Conservation (phyloP, 2,329 filamentous ascomycete genomes). For the Aplosporella prunicola region DNA sequence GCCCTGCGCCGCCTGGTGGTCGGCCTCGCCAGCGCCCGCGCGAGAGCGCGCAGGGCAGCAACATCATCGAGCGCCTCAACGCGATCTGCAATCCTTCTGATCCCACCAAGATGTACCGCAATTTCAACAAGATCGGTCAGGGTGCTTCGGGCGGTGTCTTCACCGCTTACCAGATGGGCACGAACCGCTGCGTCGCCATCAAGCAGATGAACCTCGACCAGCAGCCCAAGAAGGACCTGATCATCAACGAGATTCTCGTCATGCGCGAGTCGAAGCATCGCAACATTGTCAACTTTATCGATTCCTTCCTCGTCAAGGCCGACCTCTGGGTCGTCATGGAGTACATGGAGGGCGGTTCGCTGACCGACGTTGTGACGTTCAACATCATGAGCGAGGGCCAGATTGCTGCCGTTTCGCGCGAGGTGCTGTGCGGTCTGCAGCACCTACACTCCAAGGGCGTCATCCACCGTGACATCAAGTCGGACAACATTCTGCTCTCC, state of each 20-base stretch:
- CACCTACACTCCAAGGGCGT: conserved; percentile 96
- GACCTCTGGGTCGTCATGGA: conserved; percentile 99
- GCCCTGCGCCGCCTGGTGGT: conserved; percentile 39
- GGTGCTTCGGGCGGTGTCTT: conserved; percentile 94
- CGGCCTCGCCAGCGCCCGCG: conserved; percentile 69
- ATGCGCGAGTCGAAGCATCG: conserved; percentile 99
- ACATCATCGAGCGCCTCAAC: conserved; percentile 74
- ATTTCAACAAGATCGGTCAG: conserved; percentile 91
- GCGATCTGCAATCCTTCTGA: conserved; percentile 86
- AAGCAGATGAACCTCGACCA: conserved; percentile 99
- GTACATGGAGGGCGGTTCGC: conserved; percentile 96
- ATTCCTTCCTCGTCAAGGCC: conserved; percentile 81
- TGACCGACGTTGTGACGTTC: conserved; percentile 97
- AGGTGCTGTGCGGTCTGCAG: conserved; percentile 62
- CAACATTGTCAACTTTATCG: conserved; percentile 99
- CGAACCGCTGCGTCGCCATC: conserved; percentile 86
- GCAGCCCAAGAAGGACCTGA: conserved; percentile 97
- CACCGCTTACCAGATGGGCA: conserved; percentile 75
- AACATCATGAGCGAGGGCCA: conserved; percentile 99
- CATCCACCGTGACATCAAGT: conserved; percentile 98
- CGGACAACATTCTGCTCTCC: conserved; percentile 91
- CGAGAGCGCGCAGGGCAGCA: conserved; percentile 63
- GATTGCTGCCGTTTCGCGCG: conserved; percentile 89
- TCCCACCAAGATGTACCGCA: conserved; percentile 76
- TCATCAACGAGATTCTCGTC: conserved; percentile 97